Evolutionary conservation across 1,139 yeast species (phyloP).

Genomic region (Protomyces macrosporus): DNA sequence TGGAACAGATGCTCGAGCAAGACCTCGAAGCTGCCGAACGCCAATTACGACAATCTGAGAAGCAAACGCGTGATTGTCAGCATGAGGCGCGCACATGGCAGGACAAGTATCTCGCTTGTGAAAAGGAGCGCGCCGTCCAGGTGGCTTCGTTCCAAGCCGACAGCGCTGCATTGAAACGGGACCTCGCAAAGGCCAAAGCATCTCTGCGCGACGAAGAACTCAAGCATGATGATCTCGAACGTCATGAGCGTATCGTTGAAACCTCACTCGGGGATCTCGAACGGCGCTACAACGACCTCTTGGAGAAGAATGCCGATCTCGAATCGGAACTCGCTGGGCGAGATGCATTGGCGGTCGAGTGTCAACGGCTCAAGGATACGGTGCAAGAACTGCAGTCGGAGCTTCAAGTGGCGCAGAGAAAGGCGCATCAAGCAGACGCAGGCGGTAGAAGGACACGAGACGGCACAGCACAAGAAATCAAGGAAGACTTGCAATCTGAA

Average conservation of each 20-base stretch:
- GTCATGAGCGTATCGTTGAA: conserved; percentile 35
- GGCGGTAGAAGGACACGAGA: not conserved
- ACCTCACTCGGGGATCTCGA: conserved; percentile 38
- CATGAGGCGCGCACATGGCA: conserved; percentile 35
- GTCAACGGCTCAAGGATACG: conserved; percentile 40
- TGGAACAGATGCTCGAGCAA: conserved; percentile 39
- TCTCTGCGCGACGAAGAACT: conserved; percentile 41
- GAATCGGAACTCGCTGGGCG: conserved; percentile 38
- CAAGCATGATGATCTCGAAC: conserved; percentile 42
- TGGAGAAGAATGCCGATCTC: conserved; percentile 39
- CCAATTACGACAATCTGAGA: conserved; percentile 35
- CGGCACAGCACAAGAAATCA: not conserved
- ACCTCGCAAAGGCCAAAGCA: conserved; percentile 31
- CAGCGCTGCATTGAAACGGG: conserved; percentile 35
- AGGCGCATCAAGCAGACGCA: not conserved
- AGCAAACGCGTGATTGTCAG: conserved; percentile 33
- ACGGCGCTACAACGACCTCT: conserved; percentile 36
- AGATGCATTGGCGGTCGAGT: conserved; percentile 35
- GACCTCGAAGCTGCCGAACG: conserved; percentile 36
- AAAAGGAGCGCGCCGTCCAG: conserved; percentile 36
- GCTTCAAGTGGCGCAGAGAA: conserved; percentile 31
- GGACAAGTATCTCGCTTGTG: conserved; percentile 34
- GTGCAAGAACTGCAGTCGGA: conserved; percentile 39
- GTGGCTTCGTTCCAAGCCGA: conserved; percentile 37
- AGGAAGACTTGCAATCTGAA: not conserved